phyloP scores from a whole-genome alignment of 768 basidiomycete species.

The Ephemerocybe angulata region DNA sequence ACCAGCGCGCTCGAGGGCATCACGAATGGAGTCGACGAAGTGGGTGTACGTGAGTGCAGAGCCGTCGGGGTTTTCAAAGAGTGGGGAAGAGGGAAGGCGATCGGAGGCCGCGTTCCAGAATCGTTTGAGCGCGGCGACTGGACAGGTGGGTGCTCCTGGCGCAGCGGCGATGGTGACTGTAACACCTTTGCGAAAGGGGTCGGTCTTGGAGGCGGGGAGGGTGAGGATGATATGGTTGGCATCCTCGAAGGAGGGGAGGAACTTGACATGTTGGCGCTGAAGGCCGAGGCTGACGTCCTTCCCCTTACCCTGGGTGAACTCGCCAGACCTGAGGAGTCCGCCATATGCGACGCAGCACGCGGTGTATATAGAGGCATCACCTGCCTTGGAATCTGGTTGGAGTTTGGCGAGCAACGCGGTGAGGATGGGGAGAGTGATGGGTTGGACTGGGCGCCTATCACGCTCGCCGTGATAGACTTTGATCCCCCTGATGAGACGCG shows the following conservation, averaged over 20 bases:
- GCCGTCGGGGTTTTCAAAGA: not conserved
- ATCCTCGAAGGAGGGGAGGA: not conserved
- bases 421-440: slow-evolving; percentile 16
- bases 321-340: slow-evolving; percentile 15
- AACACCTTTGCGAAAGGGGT: not conserved
- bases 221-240: not conserved
- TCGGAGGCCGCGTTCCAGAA: not conserved
- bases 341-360: slow-evolving; percentile 14
- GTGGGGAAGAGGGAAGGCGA: not conserved
- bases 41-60: not conserved
- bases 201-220: not conserved
- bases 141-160: not conserved
- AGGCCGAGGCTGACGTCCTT: not conserved
- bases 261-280: not conserved
- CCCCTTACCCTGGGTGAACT: slow-evolving; percentile 11
- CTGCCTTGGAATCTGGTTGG: not conserved
- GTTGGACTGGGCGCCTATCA: not conserved
- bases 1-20: not conserved
- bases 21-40: not conserved
- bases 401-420: not conserved
- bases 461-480: slow-evolving; percentile 16
- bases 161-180: not conserved
- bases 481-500: slow-evolving; percentile 17
- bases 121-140: not conserved
- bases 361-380: slow-evolving; percentile 9